Evolutionary conservation across 2,329 filamentous ascomycete species (phyloP), one percentile per base, ranked within the genome.

Genomic region (Alternaria burnsii): DNA sequence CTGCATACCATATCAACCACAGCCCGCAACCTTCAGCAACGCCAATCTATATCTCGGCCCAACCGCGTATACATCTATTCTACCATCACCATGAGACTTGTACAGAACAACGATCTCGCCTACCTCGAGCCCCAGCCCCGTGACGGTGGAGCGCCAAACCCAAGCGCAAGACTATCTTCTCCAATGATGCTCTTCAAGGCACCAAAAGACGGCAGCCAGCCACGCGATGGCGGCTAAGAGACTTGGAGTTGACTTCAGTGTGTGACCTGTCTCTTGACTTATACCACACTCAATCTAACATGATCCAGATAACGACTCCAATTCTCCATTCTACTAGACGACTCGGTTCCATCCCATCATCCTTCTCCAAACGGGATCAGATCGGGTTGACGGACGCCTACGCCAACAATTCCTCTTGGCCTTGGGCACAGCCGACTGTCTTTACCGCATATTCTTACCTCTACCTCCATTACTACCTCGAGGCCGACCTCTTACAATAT

Each of bases 121-220:
- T 63, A 60, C 64, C 40, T 56, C 46, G 68, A 71, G 46, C 65
- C 67, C 36, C 68, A 74, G 52, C 74, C 76, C 2, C 63, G 75
- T 14, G 74, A 77, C 69, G 76, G 76, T 1, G 75, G 75, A 26
- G 70, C 74, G 36, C 74, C 73, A 11, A 70, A 70, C 54, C 71
- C 66, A 62, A 58, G 69, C 53, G 56, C 62, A 38, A 61, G 55
- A 57, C 53, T 59, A 58, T 64, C 64, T 30, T 58, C 66, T 14
- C 59, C 70, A 2, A 65, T 59, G 46, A 63, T 69, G 62, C 63
- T 55, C 9, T 59, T 53, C 20, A 72, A 7, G 40, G 40, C 8
- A 24, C 20, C 40, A 16, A 42, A 42, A 12, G 40, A 42, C 59
- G 63, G 59, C 55, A 26, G 57, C 5, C 66, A 75, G 52, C 71